A percentile compares a stretch with the other conserved stretches of the same genome.
phyloP scores from a whole-genome alignment of 2,329 filamentous ascomycete species.

The Fusarium goolgardi region DNA sequence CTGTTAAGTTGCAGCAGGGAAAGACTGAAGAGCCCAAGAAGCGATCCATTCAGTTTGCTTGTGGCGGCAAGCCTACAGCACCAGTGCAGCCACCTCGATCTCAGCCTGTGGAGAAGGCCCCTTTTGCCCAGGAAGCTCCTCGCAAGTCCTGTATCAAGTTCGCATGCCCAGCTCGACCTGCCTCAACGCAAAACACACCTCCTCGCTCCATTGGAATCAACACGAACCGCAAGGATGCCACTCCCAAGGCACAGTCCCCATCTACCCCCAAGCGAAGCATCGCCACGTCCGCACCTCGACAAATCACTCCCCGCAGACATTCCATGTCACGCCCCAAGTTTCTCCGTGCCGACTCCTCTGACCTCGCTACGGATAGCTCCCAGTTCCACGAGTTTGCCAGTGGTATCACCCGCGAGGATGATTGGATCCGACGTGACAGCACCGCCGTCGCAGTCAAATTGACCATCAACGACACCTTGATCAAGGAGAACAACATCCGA shows the following conservation, averaged over 20 bases:
- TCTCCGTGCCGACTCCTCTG: slow-evolving; percentile 62
- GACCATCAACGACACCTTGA: slow-evolving; percentile 88
- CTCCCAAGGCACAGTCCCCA: slow-evolving; percentile 44
- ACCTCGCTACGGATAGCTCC: slow-evolving; percentile 66
- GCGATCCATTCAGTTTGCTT: slow-evolving; percentile 93
- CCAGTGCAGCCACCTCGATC: slow-evolving; percentile 47
- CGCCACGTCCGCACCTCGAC: slow-evolving; percentile 44
- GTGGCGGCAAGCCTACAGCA: slow-evolving; percentile 69
- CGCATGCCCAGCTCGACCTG: slow-evolving; percentile 71
- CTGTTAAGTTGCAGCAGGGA: slow-evolving; percentile 35
- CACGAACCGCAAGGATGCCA: slow-evolving; percentile 15
- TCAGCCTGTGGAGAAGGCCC: slow-evolving; percentile 50
- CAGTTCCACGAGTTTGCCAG: slow-evolving; percentile 93
- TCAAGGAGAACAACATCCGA: slow-evolving; percentile 89
- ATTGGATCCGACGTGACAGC: slow-evolving; percentile 84
- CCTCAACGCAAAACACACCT: slow-evolving; percentile 55
- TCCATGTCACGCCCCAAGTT: slow-evolving; percentile 56
- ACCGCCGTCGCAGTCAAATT: slow-evolving; percentile 74
- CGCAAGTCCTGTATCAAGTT: slow-evolving; percentile 79
- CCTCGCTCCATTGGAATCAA: slow-evolving; percentile 44
- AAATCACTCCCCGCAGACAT: slow-evolving; percentile 41
- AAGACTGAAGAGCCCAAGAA: slow-evolving; percentile 71
- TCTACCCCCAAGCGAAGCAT: slow-evolving; percentile 50
- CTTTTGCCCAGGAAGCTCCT: slow-evolving; percentile 54
- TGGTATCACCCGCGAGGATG: slow-evolving; percentile 82